phyloP scores from a whole-genome alignment of 495 filamentous ascomycete genomes.

The Pyrenopolyporus hunteri region DNA sequence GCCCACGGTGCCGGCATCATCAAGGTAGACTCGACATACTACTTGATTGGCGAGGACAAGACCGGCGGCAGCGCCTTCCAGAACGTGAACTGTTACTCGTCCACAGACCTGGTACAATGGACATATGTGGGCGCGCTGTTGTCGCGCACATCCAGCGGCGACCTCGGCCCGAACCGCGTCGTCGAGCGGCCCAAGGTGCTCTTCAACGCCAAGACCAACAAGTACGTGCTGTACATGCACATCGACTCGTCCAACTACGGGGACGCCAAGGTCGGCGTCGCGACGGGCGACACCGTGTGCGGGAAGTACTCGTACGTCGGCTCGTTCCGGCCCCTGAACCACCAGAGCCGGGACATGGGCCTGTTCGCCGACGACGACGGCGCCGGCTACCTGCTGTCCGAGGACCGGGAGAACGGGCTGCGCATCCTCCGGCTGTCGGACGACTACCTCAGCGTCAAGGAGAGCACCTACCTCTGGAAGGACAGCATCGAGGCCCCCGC shows the following conservation, averaged over 20 bases:
- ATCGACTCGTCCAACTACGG: conserved; percentile 67
- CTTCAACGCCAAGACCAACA: conserved; percentile 58
- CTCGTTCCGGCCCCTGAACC: conserved; percentile 56
- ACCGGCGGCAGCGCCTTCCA: conserved; percentile 61
- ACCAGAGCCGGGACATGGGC: conserved; percentile 65
- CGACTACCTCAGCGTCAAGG: conserved; percentile 57
- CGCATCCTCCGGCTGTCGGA: conserved; percentile 54
- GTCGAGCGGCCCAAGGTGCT: conserved; percentile 72
- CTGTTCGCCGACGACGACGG: conserved; percentile 68
- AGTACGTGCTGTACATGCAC: conserved; percentile 70
- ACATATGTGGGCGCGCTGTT: conserved; percentile 62
- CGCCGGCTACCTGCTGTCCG: conserved; percentile 64
- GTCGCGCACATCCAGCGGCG: conserved; percentile 54
- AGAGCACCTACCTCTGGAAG: conserved; percentile 56
- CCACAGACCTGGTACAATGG: conserved; percentile 67
- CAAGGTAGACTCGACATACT: conserved; percentile 61
- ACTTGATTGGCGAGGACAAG: conserved; percentile 73
- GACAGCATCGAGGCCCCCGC: conserved; percentile 55
- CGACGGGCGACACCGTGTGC: conserved; percentile 62
- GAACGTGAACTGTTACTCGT: conserved; percentile 64
- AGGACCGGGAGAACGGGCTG: conserved; percentile 64
- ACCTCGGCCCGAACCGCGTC: conserved; percentile 66
- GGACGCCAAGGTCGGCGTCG: conserved; percentile 69
- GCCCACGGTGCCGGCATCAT: conserved; percentile 64
- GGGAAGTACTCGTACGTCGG: conserved; percentile 55